Evolutionary conservation across 495 filamentous ascomycete species (phyloP).

Genomic region (Symbiotaphrina buchneri): DNA sequence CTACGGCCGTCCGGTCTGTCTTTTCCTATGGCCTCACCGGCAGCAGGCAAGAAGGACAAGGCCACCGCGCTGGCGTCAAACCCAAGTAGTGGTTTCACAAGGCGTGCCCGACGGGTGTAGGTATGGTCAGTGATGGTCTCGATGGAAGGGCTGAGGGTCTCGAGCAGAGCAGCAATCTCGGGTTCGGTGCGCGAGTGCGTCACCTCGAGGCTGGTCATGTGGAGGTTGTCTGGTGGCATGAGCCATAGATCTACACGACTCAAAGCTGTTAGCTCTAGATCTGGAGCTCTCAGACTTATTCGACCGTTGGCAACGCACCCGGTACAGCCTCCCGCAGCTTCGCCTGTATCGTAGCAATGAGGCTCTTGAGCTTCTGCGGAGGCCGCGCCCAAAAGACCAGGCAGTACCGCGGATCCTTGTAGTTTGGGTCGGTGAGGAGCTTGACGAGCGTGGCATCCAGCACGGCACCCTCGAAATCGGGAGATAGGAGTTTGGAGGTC

Average conservation of each 20-base stretch:
- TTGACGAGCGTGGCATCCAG: conserved; percentile 56
- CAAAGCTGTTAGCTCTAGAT: conserved; percentile 3
- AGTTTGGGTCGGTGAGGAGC: conserved; percentile 40
- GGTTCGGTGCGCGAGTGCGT: conserved; percentile 38
- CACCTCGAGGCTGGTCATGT: conserved; percentile 73
- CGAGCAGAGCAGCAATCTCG: conserved; percentile 36
- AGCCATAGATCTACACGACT: conserved; percentile 48
- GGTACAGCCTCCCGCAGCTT: conserved; percentile 36
- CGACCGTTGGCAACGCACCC: conserved; percentile 31
- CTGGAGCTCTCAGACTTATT: no score
- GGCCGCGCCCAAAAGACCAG: conserved; percentile 77
- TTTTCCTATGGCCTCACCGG: conserved; percentile 23
- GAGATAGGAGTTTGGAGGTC: conserved; percentile 37
- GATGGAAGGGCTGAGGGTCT: conserved; percentile 22
- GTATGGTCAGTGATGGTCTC: conserved; percentile 36
- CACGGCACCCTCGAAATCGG: conserved; percentile 44
- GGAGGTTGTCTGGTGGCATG: conserved; percentile 52
- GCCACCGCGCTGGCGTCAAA: conserved; percentile 73
- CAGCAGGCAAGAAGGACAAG: conserved; percentile 62
- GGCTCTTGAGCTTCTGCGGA: conserved; percentile 35
- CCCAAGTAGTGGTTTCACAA: conserved; percentile 63
- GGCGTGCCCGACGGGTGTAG: conserved; percentile 34
- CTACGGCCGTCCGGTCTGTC: conserved; percentile 10
- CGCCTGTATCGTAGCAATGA: conserved; percentile 46
- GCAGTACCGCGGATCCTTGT: conserved; percentile 53